phyloP scores from a whole-genome alignment of 2,329 filamentous ascomycete genomes.

The Aureobasidium uvarum region DNA sequence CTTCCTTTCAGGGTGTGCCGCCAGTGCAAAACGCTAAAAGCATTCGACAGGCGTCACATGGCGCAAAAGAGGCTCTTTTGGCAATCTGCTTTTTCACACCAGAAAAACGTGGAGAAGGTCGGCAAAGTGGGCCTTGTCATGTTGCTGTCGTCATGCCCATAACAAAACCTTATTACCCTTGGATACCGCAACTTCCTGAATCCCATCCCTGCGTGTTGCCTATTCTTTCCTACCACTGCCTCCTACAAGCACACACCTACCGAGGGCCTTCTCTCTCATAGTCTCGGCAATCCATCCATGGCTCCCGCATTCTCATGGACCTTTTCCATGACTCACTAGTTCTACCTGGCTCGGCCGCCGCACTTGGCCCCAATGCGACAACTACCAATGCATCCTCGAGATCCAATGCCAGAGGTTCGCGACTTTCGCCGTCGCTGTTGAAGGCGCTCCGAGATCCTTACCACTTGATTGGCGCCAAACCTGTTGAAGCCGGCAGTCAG shows the following conservation, averaged over 20 bases:
- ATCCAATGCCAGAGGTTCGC: not conserved
- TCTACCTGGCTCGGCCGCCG: constrained; percentile 21
- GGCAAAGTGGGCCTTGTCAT: constrained; percentile 1
- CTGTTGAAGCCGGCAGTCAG: constrained; percentile 13
- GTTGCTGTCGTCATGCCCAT: constrained; percentile 15
- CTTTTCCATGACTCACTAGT: constrained; percentile 27
- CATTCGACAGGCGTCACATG: constrained; percentile 4
- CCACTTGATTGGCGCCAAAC: constrained; percentile 4
- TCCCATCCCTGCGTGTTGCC: not conserved
- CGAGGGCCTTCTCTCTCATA: not conserved
- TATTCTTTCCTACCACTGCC: not conserved
- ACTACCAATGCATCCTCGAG: not conserved
- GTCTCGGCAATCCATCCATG: constrained; percentile 4
- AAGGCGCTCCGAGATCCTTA: constrained; percentile 16
- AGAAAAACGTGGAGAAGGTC: constrained; percentile 8
- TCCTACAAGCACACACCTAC: not conserved
- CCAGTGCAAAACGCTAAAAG: not conserved
- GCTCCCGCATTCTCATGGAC: constrained; percentile 26
- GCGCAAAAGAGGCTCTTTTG: not conserved
- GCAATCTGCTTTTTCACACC: not conserved
- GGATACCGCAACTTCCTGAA: not conserved
- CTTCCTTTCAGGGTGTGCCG: not conserved
- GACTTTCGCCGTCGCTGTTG: not conserved
- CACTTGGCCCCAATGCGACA: not conserved
- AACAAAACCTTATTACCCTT: constrained; percentile 9